phyloP scores from a whole-genome alignment of 164 flowering plant species.

The Vitis rotundifolia region DNA sequence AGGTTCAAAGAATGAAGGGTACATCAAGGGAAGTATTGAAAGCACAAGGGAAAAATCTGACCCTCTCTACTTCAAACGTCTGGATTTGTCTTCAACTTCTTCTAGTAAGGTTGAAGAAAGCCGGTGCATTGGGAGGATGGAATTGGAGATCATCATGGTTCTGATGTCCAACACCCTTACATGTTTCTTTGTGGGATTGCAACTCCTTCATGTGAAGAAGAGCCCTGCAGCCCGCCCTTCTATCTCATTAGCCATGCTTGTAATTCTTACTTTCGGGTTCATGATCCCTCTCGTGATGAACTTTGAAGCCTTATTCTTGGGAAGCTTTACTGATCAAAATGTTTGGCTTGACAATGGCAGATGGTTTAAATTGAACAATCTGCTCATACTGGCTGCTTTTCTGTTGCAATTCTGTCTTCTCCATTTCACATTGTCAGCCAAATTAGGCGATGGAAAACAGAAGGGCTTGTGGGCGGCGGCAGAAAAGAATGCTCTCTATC shows the following conservation, averaged over 20 bases:
- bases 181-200: neutral
- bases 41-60: constrained; percentile 21
- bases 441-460: neutral
- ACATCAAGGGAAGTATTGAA: constrained; percentile 39
- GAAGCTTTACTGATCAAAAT: neutral
- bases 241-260: neutral
- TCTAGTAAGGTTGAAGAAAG: neutral
- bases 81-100: neutral
- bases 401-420: neutral
- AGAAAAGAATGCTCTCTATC: neutral
- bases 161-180: neutral
- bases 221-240: neutral
- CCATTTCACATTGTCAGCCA: neutral
- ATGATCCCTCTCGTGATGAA: neutral
- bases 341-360: neutral
- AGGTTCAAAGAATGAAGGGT: constrained; percentile 18
- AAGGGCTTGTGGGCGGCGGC: neutral
- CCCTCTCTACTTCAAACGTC: neutral
- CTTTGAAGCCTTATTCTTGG: neutral
- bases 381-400: neutral
- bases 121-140: neutral
- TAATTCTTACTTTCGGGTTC: neutral
- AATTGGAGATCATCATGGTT: neutral
- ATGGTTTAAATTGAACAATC: neutral
- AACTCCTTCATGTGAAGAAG: neutral